Base-by-base conservation (phyloP, 441 rosid species). In the Raphanus hybrid region DNA sequence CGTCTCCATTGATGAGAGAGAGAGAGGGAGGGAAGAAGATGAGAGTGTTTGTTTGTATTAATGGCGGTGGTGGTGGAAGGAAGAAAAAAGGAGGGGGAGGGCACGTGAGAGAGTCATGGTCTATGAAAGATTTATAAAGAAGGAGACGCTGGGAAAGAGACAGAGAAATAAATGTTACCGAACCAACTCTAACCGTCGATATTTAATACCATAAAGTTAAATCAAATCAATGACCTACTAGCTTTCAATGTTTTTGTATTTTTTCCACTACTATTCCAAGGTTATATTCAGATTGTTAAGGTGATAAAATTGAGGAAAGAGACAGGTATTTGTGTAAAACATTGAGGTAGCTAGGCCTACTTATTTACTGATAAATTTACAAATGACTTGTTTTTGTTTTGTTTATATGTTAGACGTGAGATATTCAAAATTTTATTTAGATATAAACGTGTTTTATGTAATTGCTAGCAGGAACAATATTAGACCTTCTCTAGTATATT, bases 121-220 rank as follows among this genome's bases (percentile, higher is more conserved):
- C 1, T 10, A 54, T 0, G 59, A 54, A 54, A 54, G 59, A 54
- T 54, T 64, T 65, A 58, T 23, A 58, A 52, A 54, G 32, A 16
- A 61, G 37, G 66, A 1, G 6, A 45, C 37, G 79, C 14, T 78
- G 82, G 74, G 66, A 61, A 55, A 73, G 78, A 73, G 66, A 65
- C 48, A 72, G 71, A 58, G 79, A 79, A 79, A 35, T 79, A 23
- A 79, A 79, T 79, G 75, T 63, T 3, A 75, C 50, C 43, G 78
- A 74, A 79, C 78, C 64, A 79, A 79, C 82, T 64, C 57, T 41
- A 69, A 39, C 75, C 37, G 70, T 68, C 41, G 0, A 69, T 67
- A 79, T 73, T 78, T 78, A 78, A 15, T 72, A 60, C 62, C 62
- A 58, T 58, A 23, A 58, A 58, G 62, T 58, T 23, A 9, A 58